phyloP scores from a whole-genome alignment of 345 rosid species.

The Eutrema heterophyllum region DNA sequence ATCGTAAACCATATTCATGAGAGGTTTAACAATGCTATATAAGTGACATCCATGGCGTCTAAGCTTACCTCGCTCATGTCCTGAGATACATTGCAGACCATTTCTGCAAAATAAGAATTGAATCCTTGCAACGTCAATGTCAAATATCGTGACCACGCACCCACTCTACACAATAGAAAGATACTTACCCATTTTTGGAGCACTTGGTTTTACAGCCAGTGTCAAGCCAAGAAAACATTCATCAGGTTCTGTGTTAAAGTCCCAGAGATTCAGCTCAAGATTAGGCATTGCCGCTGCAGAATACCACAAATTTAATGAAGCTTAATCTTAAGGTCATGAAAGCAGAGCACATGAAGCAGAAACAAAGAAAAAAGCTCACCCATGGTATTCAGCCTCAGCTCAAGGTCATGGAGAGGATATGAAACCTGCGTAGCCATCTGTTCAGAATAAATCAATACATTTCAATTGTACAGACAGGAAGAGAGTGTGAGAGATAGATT shows the following conservation, averaged over 20 bases:
- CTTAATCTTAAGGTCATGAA: not conserved
- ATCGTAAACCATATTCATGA: not conserved
- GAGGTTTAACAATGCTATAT: not conserved
- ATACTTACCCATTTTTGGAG: slow-evolving; percentile 57
- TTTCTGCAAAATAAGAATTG: slow-evolving; percentile 38
- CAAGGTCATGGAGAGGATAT: slow-evolving; percentile 66
- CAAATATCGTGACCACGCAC: not conserved
- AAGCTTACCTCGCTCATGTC: slow-evolving; percentile 57
- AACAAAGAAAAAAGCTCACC: slow-evolving; percentile 39
- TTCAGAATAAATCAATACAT: slow-evolving; percentile 25
- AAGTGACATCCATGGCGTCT: not conserved
- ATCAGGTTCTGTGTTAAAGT: slow-evolving; percentile 71
- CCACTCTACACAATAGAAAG: not conserved
- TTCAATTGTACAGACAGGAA: slow-evolving; percentile 1
- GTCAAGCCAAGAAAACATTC: slow-evolving; percentile 94
- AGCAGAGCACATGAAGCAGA: not conserved
- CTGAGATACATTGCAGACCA: slow-evolving; percentile 54
- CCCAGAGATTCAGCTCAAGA: slow-evolving; percentile 93
- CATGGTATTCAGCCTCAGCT: slow-evolving; percentile 62
- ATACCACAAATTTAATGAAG: not conserved
- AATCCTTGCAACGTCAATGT: not conserved
- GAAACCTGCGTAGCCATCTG: slow-evolving; percentile 64
- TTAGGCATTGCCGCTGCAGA: slow-evolving; percentile 67
- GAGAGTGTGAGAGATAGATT: not conserved
- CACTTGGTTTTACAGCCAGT: slow-evolving; percentile 80